Conservation (phyloP, 2,329 filamentous ascomycete species). For the Achaetomium macrosporum region DNA sequence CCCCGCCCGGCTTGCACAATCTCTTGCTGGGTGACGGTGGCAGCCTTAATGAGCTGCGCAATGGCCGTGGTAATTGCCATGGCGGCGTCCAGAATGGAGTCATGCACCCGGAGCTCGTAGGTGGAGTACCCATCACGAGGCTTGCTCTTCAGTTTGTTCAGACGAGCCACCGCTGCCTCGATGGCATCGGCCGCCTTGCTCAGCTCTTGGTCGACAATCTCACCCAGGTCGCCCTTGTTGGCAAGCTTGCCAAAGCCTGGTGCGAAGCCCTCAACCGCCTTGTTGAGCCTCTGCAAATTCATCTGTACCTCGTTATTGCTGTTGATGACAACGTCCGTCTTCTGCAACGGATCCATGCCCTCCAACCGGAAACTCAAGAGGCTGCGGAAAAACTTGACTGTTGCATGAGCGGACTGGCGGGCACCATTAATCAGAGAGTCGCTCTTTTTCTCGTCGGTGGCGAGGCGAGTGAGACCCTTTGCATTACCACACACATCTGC, state of each 20-base stretch:
- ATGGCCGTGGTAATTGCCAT: conserved; percentile 92
- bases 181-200: conserved; percentile 94
- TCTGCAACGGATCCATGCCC: conserved; percentile 81
- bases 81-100: conserved; percentile 88
- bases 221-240: conserved; percentile 78
- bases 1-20: conserved; percentile 92
- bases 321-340: conserved; percentile 95
- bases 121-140: conserved; percentile 92
- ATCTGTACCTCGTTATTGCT: conserved; percentile 95
- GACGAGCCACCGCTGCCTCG: conserved; percentile 79
- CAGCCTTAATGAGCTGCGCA: conserved; percentile 88
- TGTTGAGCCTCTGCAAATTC: conserved; percentile 87
- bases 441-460: conserved; percentile 90
- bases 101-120: conserved; percentile 93
- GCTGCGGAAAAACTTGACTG: conserved; percentile 90
- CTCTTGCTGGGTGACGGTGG: conserved; percentile 87
- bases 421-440: conserved; percentile 79
- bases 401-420: conserved; percentile 76
- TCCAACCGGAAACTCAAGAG: conserved; percentile 92
- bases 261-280: conserved; percentile 85
- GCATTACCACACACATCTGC: conserved; percentile 94
- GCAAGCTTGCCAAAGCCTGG: conserved; percentile 79
- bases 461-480: conserved; percentile 88
- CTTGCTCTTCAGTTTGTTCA: conserved; percentile 92
- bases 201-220: conserved; percentile 87